These are phyloP conservation scores for Suillus paluster DNA, from an alignment of 768 basidiomycete genomes.

Conservation along the genomic window DNA sequence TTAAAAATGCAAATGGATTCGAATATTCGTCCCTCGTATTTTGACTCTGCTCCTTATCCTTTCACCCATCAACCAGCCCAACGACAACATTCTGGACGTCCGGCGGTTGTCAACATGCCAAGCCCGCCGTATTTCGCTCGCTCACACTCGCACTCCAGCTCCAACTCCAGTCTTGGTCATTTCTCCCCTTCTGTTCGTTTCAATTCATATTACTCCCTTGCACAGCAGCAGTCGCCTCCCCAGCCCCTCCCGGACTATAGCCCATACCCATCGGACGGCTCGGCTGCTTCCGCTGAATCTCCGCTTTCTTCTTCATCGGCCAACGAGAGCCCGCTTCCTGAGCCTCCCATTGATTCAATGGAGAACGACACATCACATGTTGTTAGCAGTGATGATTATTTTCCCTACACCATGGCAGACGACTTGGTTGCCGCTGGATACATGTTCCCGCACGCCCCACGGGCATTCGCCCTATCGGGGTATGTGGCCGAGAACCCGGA, in stretches of 20 bases:
- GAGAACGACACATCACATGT: constrained; percentile 31
- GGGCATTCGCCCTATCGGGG: constrained; percentile 24
- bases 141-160: constrained; percentile 22
- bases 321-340: constrained; percentile 45
- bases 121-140: constrained; percentile 24
- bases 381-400: constrained; percentile 34
- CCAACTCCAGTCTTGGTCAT: constrained; percentile 23
- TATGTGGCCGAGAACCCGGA: constrained; percentile 29
- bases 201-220: constrained; percentile 23
- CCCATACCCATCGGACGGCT: constrained; percentile 42
- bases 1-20: constrained; percentile 35
- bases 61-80: constrained; percentile 8
- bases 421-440: constrained; percentile 26
- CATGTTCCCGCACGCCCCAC: constrained; percentile 28
- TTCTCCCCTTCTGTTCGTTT: constrained; percentile 22
- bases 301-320: constrained; percentile 46
- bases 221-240: constrained; percentile 22
- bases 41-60: constrained; percentile 23
- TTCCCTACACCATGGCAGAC: constrained; percentile 29
- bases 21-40: constrained; percentile 24
- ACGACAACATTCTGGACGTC: constrained; percentile 15
- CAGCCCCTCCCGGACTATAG: constrained; percentile 31
- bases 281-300: constrained; percentile 40
- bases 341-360: constrained; percentile 40
- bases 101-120: constrained; percentile 26